Percentiles rank a stretch among this genome's conserved stretches.
These are phyloP conservation scores for Chalciporus sphaerocephalus DNA, from an alignment of 768 basidiomycete genomes.

Conservation along the genomic window DNA sequence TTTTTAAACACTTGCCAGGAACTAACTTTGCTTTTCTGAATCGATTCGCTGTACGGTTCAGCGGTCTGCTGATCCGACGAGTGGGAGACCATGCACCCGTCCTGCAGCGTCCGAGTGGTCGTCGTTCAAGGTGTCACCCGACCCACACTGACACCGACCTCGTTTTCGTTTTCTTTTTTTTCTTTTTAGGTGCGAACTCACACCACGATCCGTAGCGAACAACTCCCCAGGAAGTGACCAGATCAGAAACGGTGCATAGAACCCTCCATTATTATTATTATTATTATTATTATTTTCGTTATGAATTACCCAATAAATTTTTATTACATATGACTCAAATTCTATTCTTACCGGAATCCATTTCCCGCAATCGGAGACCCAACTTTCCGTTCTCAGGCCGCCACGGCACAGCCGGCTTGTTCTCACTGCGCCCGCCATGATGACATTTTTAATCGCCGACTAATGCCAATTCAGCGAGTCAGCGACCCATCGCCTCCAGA, in stretches of 20 bases:
- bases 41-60: slow-evolving; percentile 23
- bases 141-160: not conserved
- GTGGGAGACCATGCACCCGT: slow-evolving; percentile 24
- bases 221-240: not conserved
- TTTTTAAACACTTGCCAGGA: slow-evolving; percentile 28
- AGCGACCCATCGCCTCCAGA: slow-evolving; percentile 2
- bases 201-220: slow-evolving; percentile 9
- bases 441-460: slow-evolving; percentile 31
- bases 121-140: slow-evolving; percentile 6
- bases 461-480: slow-evolving; percentile 22
- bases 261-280: slow-evolving; percentile 13
- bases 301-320: slow-evolving; percentile 17
- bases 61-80: slow-evolving; percentile 31
- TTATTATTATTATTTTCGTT: slow-evolving; percentile 8
- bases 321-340: not conserved
- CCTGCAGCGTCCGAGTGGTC: too few relatives aligned
- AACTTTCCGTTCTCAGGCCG: slow-evolving; percentile 22
- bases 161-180: slow-evolving; percentile 2
- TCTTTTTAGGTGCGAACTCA: slow-evolving; percentile 3
- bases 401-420: slow-evolving; percentile 30
- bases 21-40: slow-evolving; percentile 23
- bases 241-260: slow-evolving; percentile 4
- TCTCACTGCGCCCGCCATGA: slow-evolving; percentile 10
- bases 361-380: slow-evolving; percentile 24
- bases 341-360: slow-evolving; percentile 10